Evolutionary conservation across 1,284 basidiomycete genomes (phyloP), one percentile per base, ranked within the genome.

Genomic region (Melampsora americana): DNA sequence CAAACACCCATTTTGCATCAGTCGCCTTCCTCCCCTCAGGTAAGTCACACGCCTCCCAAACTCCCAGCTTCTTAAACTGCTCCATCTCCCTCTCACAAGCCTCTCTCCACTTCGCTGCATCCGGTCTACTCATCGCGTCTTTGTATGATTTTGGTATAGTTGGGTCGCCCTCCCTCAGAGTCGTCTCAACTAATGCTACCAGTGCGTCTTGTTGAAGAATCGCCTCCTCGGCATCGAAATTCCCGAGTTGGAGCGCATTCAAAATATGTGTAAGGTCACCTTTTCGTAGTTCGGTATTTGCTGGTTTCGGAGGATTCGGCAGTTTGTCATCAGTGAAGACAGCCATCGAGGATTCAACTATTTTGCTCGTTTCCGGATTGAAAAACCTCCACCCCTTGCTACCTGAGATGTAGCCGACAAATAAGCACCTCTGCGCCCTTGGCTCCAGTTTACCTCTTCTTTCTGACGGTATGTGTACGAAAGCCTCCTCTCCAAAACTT

Each of bases 351-450:
- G 39, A 46, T 11, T 61, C 32, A 2, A 35, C 14, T 3, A 65
- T n/a, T 20, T 62, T 64, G 1, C 53, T 48, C 5, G 12, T 20
- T 1, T 30, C 7, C 1, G 32, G n/a, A 56, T 72, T 28, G 39
- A 39, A 72, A 2, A 72, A 61, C 9, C 35, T 28, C 69, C 69
- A 72, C 18, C 69, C 61, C 5, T 72, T 59, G 1, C 30, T 62
- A 1, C 30, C 28, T 2, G 61, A 11, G 2, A 46, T 14, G 26
- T 62, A n/a, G 0, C 69, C 61, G 11, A 72, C 32, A 16, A 62
- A 61, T 11, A 50, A 14, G 9, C 61, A 12, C 7, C 26, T 11
- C 2, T 28, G 7, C 2, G 60, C 32, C 44, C 61, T 2, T 9
- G 48, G 42, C 0, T 32, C 61, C 16, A 72, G 48, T 14, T 64